These are phyloP conservation scores for Malus sylvestris DNA, from an alignment of 306 rosid genomes.

Conservation along the genomic window DNA sequence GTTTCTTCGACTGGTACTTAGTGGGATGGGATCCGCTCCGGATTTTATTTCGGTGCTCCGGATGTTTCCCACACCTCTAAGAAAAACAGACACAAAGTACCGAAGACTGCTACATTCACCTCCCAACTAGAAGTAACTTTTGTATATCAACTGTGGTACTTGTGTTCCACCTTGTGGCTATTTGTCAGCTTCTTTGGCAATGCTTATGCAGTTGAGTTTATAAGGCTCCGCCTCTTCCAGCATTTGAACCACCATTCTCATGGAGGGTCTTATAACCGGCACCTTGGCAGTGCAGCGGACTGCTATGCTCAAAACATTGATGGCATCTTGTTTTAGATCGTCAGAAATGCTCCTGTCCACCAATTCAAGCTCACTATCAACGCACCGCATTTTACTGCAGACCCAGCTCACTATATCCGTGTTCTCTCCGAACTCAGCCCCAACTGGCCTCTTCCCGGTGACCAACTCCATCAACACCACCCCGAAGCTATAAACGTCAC, in stretches of 20 bases:
- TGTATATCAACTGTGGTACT: neutral
- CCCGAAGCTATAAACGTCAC: slow-evolving; percentile 88
- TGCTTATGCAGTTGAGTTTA: slow-evolving; percentile 24
- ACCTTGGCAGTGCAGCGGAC: slow-evolving; percentile 42
- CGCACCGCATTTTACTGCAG: slow-evolving; percentile 33
- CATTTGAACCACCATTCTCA: slow-evolving; percentile 87
- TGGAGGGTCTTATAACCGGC: slow-evolving; percentile 75
- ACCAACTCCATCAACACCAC: slow-evolving; percentile 84
- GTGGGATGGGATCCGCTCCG: neutral
- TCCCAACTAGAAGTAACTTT: neutral
- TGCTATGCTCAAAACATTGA: slow-evolving; percentile 60
- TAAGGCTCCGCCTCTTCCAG: slow-evolving; percentile 71
- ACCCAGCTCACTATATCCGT: slow-evolving; percentile 78
- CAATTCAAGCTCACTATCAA: slow-evolving; percentile 29
- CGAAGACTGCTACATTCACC: neutral
- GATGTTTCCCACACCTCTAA: too few relatives aligned
- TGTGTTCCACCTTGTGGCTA: neutral
- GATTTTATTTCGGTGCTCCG: too few relatives aligned
- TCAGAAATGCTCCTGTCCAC: slow-evolving; percentile 56
- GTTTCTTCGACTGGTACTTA: neutral
- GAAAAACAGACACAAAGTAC: neutral
- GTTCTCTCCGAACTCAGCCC: slow-evolving; percentile 62
- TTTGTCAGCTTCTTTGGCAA: slow-evolving; percentile 28
- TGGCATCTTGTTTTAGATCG: slow-evolving; percentile 49
- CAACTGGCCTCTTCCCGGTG: slow-evolving; percentile 64